These are phyloP conservation scores for Rehmannia glutinosa DNA, from an alignment of 257 asterid genomes.

Conservation along the genomic window DNA sequence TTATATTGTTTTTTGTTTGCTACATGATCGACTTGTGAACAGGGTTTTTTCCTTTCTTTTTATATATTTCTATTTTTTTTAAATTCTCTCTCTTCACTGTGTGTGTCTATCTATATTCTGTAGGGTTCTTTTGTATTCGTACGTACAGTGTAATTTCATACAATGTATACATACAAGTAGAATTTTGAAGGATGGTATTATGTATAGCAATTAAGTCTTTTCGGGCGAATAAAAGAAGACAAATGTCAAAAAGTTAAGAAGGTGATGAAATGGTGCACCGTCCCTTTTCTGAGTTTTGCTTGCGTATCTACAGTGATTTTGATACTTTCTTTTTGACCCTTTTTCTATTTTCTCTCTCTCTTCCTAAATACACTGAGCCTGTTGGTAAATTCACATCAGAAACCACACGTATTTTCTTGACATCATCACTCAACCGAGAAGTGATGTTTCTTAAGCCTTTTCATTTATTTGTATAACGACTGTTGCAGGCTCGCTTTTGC, in stretches of 20 bases:
- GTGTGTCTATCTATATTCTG: no score
- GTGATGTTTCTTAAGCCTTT: not conserved
- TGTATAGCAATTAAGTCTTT: not conserved
- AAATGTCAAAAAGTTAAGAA: constrained; percentile 17
- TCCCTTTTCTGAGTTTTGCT: constrained; percentile 2
- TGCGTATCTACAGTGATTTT: constrained; percentile 32
- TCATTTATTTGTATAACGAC: not conserved
- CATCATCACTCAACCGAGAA: constrained; percentile 3
- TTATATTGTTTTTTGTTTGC: no score
- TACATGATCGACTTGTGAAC: no score
- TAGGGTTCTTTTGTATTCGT: no score
- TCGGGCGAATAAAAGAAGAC: constrained; percentile 27
- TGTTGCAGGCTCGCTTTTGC: not conserved
- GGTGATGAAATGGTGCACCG: constrained; percentile 9
- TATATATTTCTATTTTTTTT: not conserved
- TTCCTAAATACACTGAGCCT: not conserved
- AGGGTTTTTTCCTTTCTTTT: no score
- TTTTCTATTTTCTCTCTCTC: constrained; percentile 26
- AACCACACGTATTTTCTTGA: not conserved
- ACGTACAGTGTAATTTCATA: constrained; percentile 11
- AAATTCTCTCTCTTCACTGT: not conserved
- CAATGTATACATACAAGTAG: not conserved
- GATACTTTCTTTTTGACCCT: constrained; percentile 24
- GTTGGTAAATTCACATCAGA: not conserved
- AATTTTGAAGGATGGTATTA: no score